Evolutionary conservation across 2,329 filamentous ascomycete genomes (phyloP).

Genomic region (Fusarium praegraminearum): DNA sequence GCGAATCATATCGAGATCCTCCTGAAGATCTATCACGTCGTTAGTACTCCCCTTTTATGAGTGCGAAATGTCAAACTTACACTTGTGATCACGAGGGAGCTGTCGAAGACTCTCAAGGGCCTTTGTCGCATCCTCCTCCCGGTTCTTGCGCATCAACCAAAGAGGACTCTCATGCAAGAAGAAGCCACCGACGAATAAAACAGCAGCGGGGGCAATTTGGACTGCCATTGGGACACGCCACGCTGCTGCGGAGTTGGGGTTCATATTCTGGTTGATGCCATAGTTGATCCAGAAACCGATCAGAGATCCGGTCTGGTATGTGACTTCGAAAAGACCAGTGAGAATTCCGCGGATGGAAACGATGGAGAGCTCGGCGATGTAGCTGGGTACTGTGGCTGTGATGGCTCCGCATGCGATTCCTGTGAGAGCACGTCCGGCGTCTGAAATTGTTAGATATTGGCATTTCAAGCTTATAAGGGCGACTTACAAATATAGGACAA

Average conservation of each 20-base stretch:
- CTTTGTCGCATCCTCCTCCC: conserved; percentile 50
- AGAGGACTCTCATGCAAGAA: conserved; percentile 59
- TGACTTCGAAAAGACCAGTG: conserved; percentile 65
- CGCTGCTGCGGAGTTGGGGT: conserved; percentile 49
- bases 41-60: conserved; percentile 5
- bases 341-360: conserved; percentile 69
- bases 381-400: conserved; percentile 70
- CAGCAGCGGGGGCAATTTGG: conserved; percentile 59
- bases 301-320: conserved; percentile 64
- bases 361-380: conserved; percentile 72
- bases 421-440: conserved; percentile 68
- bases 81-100: conserved; percentile 56
- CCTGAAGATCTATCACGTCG: conserved; percentile 54
- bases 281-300: conserved; percentile 67
- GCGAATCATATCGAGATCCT: conserved; percentile 62
- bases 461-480: accelerated
- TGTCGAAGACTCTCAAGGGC: conserved; percentile 57
- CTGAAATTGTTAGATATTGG: conserved; percentile 50
- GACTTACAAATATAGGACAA: conserved; percentile 58
- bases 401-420: conserved; percentile 69
- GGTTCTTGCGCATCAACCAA: conserved; percentile 53
- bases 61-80: conserved; percentile 15
- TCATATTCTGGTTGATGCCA: conserved; percentile 57
- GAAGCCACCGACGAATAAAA: conserved; percentile 59
- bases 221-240: conserved; percentile 64